These are phyloP conservation scores for Colletotrichum sansevieriae DNA, from an alignment of 2,329 filamentous ascomycete genomes.

Conservation along the genomic window DNA sequence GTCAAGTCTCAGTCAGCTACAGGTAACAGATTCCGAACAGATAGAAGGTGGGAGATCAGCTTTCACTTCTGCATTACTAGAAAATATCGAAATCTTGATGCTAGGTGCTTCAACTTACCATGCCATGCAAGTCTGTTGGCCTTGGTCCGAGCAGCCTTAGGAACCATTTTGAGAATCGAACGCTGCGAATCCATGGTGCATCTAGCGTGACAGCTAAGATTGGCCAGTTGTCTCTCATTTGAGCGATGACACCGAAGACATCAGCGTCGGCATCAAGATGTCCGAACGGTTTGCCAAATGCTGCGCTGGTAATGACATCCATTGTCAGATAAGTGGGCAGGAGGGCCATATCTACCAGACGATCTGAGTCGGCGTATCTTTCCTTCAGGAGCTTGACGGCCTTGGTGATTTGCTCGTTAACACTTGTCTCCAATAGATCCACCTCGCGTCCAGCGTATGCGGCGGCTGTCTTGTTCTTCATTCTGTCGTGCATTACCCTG, in stretches of 20 bases:
- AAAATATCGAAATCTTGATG: too few species aligned
- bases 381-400: conserved; percentile 24
- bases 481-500: conserved; percentile 42
- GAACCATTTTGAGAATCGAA: conserved; percentile 43
- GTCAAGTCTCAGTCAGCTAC: too few species aligned
- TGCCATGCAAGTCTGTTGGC: conserved; percentile 40
- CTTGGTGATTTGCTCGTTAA: conserved; percentile 32
- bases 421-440: conserved; percentile 42
- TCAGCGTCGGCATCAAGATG: conserved; percentile 45
- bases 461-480: conserved; percentile 18
- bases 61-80: too few species aligned
- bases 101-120: not conserved
- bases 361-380: not conserved
- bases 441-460: conserved; percentile 29
- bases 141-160: conserved; percentile 44
- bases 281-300: conserved; percentile 46
- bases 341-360: conserved; percentile 7
- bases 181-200: conserved; percentile 43
- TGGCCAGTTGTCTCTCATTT: conserved; percentile 33
- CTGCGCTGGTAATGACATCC: conserved; percentile 45
- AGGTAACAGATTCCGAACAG: too few species aligned
- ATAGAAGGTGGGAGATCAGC: too few species aligned
- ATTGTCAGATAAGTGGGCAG: conserved; percentile 33
- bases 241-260: conserved; percentile 42
- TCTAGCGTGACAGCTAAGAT: conserved; percentile 43